Percentiles rank a stretch among this genome's conserved stretches.
phyloP scores from a whole-genome alignment of 164 flowering plant genomes.

The Liriodendron chinense region DNA sequence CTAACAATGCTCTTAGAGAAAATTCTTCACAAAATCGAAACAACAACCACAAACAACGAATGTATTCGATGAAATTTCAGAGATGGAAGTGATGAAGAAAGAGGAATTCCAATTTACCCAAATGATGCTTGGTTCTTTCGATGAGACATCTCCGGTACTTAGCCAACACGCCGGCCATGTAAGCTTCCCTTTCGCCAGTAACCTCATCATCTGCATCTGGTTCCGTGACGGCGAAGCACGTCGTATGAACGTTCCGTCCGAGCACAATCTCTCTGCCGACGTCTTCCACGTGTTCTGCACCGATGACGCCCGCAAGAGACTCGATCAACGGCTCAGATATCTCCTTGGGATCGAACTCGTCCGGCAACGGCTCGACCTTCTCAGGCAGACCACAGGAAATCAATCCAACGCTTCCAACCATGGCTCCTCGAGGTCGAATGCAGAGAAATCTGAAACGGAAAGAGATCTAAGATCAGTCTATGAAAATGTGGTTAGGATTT shows the following conservation, averaged over 20 bases:
- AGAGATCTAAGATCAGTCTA: not conserved
- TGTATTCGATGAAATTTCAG: not conserved
- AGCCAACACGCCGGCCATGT: constrained; percentile 91
- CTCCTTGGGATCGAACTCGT: constrained; percentile 42
- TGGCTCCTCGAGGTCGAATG: not conserved
- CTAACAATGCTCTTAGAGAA: not conserved
- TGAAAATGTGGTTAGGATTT: not conserved
- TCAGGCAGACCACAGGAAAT: constrained; percentile 7
- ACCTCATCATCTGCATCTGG: constrained; percentile 85
- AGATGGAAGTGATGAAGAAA: not conserved
- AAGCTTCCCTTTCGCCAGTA: constrained; percentile 91
- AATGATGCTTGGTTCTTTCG: constrained; percentile 79
- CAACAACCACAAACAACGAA: not conserved
- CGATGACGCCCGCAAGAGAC: constrained; percentile 8
- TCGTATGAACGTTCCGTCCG: constrained; percentile 83
- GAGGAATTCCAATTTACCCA: constrained; percentile 43
- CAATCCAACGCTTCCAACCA: constrained; percentile 27
- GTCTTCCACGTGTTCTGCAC: constrained; percentile 16
- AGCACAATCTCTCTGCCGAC: constrained; percentile 56
- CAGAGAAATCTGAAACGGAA: no score
- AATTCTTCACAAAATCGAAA: not conserved
- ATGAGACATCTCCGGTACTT: constrained; percentile 64
- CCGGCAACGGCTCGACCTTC: constrained; percentile 26
- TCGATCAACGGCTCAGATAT: constrained; percentile 21
- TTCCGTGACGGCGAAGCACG: constrained; percentile 73